Evolutionary conservation across 2,329 filamentous ascomycete species (phyloP), one percentile per base, ranked within the genome.

Genomic region (Pyrenophora tritici-repentis): DNA sequence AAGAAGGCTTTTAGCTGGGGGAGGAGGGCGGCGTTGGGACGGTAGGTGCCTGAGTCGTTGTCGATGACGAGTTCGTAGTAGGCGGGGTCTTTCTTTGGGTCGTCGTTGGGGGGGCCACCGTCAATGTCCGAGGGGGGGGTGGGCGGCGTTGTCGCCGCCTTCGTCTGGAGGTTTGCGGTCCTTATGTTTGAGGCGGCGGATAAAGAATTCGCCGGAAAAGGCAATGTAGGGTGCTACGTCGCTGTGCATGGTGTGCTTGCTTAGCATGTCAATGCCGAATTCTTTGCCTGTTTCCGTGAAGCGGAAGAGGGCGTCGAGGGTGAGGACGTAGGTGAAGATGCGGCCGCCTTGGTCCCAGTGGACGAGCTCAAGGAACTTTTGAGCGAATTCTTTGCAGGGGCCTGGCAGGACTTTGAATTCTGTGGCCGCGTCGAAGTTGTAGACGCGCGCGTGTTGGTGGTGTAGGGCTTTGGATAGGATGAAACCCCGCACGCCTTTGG

Each of bases 251-350:
- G 91, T 96, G 73, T 97, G 93, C 72, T 97, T 97, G 73, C 87
- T 91, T 65, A 97, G 76, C 72, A 97, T 79, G 75, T 97, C 93
- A 65, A 97, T 91, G 44, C 92, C 91, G 53, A 97, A 97, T 66
- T 97, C 92, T 64, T 94, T 94, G 24, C 93, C 93, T 0, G 93
- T 97, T 73, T 97, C 93, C 1, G 93, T 97, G 75, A 97, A 97
- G 38, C 91, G 87, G 68, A 95, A 83, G 45, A 93, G 81, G 4
- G 88, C 89, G 67, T 97, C 93, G 6, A 97, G 81, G 0, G 91
- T 96, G 17, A 97, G 78, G 20, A 97, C 87, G 63, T 97, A 97
- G 17, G 93, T 97, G 68, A 94, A 97, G 49, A 95, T 85, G 10
- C 91, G 86, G 1, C 89, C 88, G 14, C 91, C 92, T 63, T 94